Conservation (phyloP, 129 eudicot genomes). For the Heracleum sosnowskyi region DNA sequence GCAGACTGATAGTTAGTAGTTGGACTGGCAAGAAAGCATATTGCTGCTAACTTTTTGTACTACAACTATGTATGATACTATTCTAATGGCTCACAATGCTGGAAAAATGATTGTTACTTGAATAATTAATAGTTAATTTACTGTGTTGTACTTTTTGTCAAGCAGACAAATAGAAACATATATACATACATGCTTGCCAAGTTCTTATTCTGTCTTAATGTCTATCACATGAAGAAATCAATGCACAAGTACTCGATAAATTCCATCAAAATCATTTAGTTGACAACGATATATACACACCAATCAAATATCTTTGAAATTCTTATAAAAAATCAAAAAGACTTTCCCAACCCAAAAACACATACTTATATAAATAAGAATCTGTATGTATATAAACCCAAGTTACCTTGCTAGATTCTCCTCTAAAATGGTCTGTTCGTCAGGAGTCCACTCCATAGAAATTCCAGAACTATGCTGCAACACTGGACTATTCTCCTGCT, state of each 20-base stretch:
- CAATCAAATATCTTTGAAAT: neutral
- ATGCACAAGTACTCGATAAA: neutral
- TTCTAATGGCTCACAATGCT: too few relatives aligned
- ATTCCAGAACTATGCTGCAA: constrained; percentile 7
- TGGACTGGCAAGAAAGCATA: neutral
- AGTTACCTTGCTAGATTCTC: constrained; percentile 25
- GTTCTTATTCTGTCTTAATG: neutral
- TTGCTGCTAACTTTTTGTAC: neutral
- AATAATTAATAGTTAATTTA: neutral
- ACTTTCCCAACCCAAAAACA: neutral
- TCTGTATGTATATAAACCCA: neutral
- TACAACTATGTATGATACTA: neutral
- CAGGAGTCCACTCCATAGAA: constrained; percentile 33
- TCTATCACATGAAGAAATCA: neutral
- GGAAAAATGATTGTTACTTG: neutral
- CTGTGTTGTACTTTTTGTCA: neutral
- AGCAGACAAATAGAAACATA: neutral
- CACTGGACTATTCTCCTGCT: neutral
- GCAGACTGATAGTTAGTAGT: neutral
- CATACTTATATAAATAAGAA: too few relatives aligned
- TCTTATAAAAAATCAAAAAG: neutral
- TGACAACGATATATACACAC: neutral
- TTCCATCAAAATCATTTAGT: neutral
- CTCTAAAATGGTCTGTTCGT: constrained; percentile 30
- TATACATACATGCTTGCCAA: neutral